Percentiles rank a stretch among this genome's conserved stretches.
These are phyloP conservation scores for Dendrobium huoshanense DNA, from an alignment of 106 monocot species.

Conservation along the genomic window DNA sequence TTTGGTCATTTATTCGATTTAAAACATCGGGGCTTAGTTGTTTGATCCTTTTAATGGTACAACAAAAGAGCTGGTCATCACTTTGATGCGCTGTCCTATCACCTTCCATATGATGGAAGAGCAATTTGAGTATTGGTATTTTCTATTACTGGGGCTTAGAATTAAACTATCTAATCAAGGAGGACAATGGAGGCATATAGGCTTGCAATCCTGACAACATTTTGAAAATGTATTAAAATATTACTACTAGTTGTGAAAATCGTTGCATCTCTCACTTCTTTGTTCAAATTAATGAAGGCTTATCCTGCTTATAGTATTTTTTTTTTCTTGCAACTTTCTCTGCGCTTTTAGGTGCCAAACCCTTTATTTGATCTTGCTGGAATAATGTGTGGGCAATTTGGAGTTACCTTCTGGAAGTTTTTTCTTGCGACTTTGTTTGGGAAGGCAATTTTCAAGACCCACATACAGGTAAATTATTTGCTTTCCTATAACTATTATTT, in stretches of 20 bases:
- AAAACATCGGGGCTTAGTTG: too few relatives aligned
- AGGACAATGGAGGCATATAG: neutral
- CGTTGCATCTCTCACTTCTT: neutral
- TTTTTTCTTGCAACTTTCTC: neutral
- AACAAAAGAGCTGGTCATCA: too few relatives aligned
- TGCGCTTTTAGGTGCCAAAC: slow-evolving; percentile 57
- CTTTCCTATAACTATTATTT: neutral
- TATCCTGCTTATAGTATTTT: neutral
- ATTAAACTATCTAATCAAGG: neutral
- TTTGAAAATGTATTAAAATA: neutral
- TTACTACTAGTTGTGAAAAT: neutral
- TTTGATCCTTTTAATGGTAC: too few relatives aligned
- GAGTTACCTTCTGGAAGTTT: slow-evolving; percentile 84
- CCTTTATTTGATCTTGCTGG: slow-evolving; percentile 94
- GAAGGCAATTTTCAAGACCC: slow-evolving; percentile 81
- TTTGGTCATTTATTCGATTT: too few relatives aligned
- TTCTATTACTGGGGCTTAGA: neutral
- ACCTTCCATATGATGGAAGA: too few relatives aligned
- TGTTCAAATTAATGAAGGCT: neutral
- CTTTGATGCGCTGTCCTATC: too few relatives aligned
- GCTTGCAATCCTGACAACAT: neutral
- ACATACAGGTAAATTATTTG: slow-evolving; percentile 53
- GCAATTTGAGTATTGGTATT: too few relatives aligned
- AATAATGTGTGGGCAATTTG: slow-evolving; percentile 88
- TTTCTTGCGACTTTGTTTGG: slow-evolving; percentile 78